Percentiles rank a stretch among this genome's conserved stretches.
phyloP scores from a whole-genome alignment of 2,329 filamentous ascomycete species.

The Calonectria leucothoes region DNA sequence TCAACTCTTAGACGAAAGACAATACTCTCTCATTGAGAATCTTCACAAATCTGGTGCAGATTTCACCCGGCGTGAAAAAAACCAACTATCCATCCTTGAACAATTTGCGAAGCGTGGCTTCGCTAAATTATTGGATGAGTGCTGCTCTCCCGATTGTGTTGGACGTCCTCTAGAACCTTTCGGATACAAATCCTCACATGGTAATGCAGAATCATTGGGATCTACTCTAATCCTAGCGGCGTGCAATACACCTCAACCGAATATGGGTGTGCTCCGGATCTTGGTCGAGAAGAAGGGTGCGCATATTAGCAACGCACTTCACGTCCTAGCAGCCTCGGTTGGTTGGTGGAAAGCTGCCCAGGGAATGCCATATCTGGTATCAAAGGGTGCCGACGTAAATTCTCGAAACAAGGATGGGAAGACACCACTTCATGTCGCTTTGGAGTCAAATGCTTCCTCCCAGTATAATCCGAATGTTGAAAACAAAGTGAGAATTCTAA shows the following conservation, averaged over 20 bases:
- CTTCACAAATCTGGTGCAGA: slow-evolving; percentile 25
- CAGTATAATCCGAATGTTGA: background rate
- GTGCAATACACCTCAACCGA: slow-evolving; percentile 7
- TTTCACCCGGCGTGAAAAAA: background rate
- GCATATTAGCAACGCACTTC: background rate
- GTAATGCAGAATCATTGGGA: background rate
- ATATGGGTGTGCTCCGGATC: slow-evolving; percentile 29
- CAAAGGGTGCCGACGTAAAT: slow-evolving; percentile 28
- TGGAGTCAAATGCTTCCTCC: background rate
- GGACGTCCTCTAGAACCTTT: background rate
- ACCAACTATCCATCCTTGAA: slow-evolving; percentile 3
- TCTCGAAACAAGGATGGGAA: background rate
- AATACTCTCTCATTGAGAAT: slow-evolving; percentile 23
- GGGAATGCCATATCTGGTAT: slow-evolving; percentile 34
- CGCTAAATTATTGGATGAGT: slow-evolving; percentile 25
- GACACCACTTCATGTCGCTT: slow-evolving; percentile 27
- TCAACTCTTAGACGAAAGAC: slow-evolving; percentile 3
- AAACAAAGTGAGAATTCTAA: slow-evolving; percentile 2
- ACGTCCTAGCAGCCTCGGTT: slow-evolving; percentile 13
- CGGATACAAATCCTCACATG: background rate
- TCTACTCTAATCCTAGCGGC: slow-evolving; percentile 18
- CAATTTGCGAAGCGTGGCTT: slow-evolving; percentile 21
- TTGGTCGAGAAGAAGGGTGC: slow-evolving; percentile 30
- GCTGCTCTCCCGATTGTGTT: slow-evolving; percentile 13
- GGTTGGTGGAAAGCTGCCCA: slow-evolving; percentile 32